Percentiles rank a stretch among this genome's conserved stretches.
phyloP scores from a whole-genome alignment of 805 yeast genomes.

The Monosporozyma yasuniensis region DNA sequence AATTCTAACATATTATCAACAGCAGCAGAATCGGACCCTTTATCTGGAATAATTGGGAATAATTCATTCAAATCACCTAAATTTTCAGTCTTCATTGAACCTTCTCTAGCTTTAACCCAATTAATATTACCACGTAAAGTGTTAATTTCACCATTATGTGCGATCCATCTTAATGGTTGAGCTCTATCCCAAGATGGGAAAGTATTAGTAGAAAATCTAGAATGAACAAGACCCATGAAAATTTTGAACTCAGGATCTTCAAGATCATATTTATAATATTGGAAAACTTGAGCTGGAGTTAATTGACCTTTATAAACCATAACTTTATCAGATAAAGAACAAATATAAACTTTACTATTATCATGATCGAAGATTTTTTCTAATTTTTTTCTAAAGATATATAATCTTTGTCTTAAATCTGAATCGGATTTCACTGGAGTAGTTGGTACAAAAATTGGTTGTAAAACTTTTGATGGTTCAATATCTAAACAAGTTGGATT shows the following conservation, averaged over 20 bases:
- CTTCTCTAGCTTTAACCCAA: constrained; percentile 99
- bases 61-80: constrained; percentile 78
- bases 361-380: constrained; percentile 3
- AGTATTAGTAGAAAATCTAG: constrained; percentile 94
- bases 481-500: constrained; percentile 93
- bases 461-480: constrained; percentile 75
- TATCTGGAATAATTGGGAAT: constrained; percentile 94
- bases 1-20: constrained; percentile 91
- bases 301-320: constrained; percentile 97
- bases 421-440: neutral
- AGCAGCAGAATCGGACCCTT: constrained; percentile 98
- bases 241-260: constrained; percentile 87
- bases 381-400: constrained; percentile 9
- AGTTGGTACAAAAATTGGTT: constrained; percentile 78
- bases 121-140: constrained; percentile 95
- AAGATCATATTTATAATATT: constrained; percentile 79
- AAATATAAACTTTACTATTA: constrained; percentile 76
- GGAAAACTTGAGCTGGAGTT: constrained; percentile 92
- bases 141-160: constrained; percentile 97
- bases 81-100: constrained; percentile 79
- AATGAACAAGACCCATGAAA: constrained; percentile 92
- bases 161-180: constrained; percentile 94
- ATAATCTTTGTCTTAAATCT: constrained; percentile 13
- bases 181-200: constrained; percentile 99
- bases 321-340: constrained; percentile 79